Evolutionary conservation across 768 basidiomycete genomes (phyloP), one percentile per base, ranked within the genome.

Genomic region (Lanmaoa rubissima): DNA sequence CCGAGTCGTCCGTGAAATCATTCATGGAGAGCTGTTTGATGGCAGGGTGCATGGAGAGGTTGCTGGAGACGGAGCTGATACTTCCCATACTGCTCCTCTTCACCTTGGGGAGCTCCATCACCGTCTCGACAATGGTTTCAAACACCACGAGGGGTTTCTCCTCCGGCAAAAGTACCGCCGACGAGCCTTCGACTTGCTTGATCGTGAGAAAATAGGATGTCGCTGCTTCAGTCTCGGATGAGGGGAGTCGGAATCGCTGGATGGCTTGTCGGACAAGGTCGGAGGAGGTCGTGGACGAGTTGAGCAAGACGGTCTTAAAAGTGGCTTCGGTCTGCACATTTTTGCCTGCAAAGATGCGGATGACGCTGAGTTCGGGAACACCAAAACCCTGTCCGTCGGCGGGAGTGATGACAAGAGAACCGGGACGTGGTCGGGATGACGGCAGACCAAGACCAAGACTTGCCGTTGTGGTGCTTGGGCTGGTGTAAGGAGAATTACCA

Each of bases 221-320:
- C 17, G 83, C 84, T 49, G 78, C 78, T 54, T 81, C 78, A 35
- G 80, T 75, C 56, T 81, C 78, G 47, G 81, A 79, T 1, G 79
- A 74, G 0, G 88, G 84, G 5, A 98, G 76, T 34, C 92, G 78
- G 84, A 99, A 98, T 8, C 97, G 86, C 71, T 98, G 96, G 53
- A 94, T 87, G 7, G 95, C 92, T 75, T 99, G 97, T 54, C 83
- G 81, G 49, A 98, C 82, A 41, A 99, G 83, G 57, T 97, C 96
- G 0, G 79, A 75, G 0, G 92, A 83, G 0, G 88, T 90, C 0
- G 96, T 98, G 1, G 85, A 86, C 5, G 89, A 77, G 65, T 95
- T 98, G 54, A 98, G 81, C 17, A 98, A 75, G 1, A 96, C 97
- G 7, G 97, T 98, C 77, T 98, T 98, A 82, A 99, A 99, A 6